A percentile compares a stretch with the other conserved stretches of the same genome.
These are phyloP conservation scores for Backusella liffmaniae DNA, from an alignment of 192 early-diverging fungal genomes.

Conservation along the genomic window DNA sequence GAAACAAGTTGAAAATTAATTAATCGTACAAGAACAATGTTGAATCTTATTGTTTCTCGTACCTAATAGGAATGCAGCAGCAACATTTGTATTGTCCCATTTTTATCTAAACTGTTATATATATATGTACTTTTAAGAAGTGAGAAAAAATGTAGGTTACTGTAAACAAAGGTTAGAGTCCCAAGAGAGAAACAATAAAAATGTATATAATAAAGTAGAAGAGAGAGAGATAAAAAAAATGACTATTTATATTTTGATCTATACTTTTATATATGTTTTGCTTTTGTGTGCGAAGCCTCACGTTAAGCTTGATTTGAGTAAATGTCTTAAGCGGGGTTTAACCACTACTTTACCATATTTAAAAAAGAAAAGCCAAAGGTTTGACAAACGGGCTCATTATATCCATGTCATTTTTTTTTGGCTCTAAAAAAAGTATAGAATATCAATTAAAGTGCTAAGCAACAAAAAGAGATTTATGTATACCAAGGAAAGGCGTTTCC, in stretches of 20 bases:
- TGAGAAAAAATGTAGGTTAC: background rate
- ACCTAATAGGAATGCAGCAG: constrained; percentile 28
- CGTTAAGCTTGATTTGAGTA: background rate
- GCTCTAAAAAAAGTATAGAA: background rate
- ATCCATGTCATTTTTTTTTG: background rate
- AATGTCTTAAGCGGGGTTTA: background rate
- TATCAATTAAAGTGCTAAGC: background rate
- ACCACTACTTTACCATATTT: background rate
- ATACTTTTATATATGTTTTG: background rate
- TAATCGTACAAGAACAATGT: background rate
- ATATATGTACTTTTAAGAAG: background rate
- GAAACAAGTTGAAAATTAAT: background rate
- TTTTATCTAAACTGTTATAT: background rate
- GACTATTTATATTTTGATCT: background rate
- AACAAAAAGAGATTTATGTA: background rate
- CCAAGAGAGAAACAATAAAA: background rate
- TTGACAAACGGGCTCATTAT: constrained; percentile 3
- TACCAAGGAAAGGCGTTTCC: background rate
- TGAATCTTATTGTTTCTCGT: background rate
- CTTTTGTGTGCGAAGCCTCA: background rate
- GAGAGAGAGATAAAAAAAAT: background rate
- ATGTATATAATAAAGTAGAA: background rate
- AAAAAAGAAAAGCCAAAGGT: constrained; percentile 4
- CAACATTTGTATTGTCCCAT: constrained; percentile 23
- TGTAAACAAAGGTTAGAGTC: background rate